Evolutionary conservation across 768 basidiomycete genomes (phyloP), one percentile per base, ranked within the genome.

Genomic region (Tylopilus sp.): DNA sequence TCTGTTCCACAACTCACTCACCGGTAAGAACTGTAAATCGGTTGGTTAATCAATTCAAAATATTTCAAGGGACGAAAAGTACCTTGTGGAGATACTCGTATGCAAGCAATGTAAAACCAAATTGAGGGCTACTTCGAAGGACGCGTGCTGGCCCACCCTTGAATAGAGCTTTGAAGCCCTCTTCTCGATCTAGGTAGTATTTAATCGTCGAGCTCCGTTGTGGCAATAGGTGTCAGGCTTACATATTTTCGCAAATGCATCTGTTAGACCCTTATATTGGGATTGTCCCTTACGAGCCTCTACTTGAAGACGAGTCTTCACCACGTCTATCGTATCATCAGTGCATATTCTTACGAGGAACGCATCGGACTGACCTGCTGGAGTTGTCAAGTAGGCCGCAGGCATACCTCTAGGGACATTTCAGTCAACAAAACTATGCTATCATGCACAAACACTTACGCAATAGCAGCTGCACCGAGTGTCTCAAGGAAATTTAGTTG

Each of bases 241-340:
- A 87, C 91, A 88, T 54, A 99, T 98, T 71, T 88, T 96, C 30
- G 80, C 74, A 63, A 98, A 91, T 19, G 93, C 95, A 71, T 99
- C 95, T 16, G 75, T 68, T 34, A 97, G 70, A 41, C 97, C 96
- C 68, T 89, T 90, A 76, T 99, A 99, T 54, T 85, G 76, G 6
- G 93, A 89, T 67, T 98, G 84, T 12, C 97, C 97, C 63, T 88
- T 86, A 58, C 87, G 81, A 38, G 92, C 88, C 69, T 98, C 97
- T 12, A 92, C 87, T 69, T 98, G 96, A 59, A 98, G 74, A 43
- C 95, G 83, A 16, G 97, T 98, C 81, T 99, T 98, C 66, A 98
- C 90, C 56, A 98, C 97, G 72, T 99, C 96, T 89, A 68, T 54
- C 45, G 24, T 28, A 28, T 30, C 48, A 50, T 63, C 60, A 70